Percentiles rank a stretch among this genome's conserved stretches.
These are phyloP conservation scores for Auriculariales sp. DNA, from an alignment of 768 basidiomycete genomes.

Conservation along the genomic window DNA sequence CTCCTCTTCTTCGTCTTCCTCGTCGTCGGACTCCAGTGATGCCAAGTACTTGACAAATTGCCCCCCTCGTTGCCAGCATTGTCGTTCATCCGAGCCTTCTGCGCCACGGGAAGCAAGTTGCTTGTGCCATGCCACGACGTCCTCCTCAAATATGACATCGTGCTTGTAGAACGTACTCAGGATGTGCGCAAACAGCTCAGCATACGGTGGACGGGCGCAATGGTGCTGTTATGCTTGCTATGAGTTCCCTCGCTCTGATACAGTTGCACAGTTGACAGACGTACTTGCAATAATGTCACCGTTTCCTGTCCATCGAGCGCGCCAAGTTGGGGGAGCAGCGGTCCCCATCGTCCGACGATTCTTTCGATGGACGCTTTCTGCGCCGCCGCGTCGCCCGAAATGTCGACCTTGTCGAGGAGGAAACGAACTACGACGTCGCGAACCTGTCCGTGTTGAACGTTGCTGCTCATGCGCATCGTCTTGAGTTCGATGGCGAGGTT, in stretches of 20 bases:
- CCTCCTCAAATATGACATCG: constrained; percentile 85
- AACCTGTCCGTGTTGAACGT: constrained; percentile 76
- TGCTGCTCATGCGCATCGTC: constrained; percentile 92
- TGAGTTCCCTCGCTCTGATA: not conserved
- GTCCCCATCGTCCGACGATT: constrained; percentile 69
- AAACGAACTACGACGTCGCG: constrained; percentile 80
- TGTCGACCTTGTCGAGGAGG: constrained; percentile 56
- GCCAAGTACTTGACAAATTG: constrained; percentile 12
- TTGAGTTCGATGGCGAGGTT: constrained; percentile 91
- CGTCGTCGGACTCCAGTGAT: constrained; percentile 13
- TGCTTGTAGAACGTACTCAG: constrained; percentile 77
- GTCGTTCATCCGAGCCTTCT: constrained; percentile 11
- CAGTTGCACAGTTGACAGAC: constrained; percentile 7
- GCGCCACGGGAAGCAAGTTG: constrained; percentile 36
- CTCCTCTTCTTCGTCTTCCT: constrained; percentile 9
- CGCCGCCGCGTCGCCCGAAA: constrained; percentile 35
- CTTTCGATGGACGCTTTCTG: constrained; percentile 53
- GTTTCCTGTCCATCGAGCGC: constrained; percentile 75
- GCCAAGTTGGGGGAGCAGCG: constrained; percentile 64
- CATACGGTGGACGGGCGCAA: constrained; percentile 46
- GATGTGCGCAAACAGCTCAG: constrained; percentile 69
- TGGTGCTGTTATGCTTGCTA: constrained; percentile 31
- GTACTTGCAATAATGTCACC: constrained; percentile 62
- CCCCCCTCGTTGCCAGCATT: constrained; percentile 6
- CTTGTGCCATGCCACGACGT: constrained; percentile 77